These are phyloP conservation scores for Globisporangium paddicum DNA, from an alignment of 352 stramenopile genomes.

Conservation along the genomic window DNA sequence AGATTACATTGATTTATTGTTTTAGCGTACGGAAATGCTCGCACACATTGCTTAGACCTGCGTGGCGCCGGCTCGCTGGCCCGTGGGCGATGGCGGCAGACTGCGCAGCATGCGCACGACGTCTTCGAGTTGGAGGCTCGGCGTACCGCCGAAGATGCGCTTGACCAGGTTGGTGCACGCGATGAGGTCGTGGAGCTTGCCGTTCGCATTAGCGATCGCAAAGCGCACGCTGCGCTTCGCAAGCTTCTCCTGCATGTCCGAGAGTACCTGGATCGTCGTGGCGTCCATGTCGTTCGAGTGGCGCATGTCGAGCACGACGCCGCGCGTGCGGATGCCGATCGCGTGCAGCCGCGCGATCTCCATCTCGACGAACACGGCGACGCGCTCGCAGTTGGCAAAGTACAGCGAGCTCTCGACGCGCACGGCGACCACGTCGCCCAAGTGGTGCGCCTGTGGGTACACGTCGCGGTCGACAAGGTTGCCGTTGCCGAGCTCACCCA, in stretches of 20 bases:
- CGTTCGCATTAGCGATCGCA: slow-evolving; percentile 39
- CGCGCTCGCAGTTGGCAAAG: slow-evolving; percentile 54
- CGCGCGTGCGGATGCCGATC: slow-evolving; percentile 22
- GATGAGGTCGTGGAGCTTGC: slow-evolving; percentile 30
- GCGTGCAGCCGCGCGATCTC: slow-evolving; percentile 27
- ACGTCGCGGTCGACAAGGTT: slow-evolving; percentile 29
- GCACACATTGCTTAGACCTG: not conserved
- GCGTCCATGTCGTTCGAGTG: slow-evolving; percentile 58
- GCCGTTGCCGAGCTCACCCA: slow-evolving; percentile 35
- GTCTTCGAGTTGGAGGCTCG: slow-evolving; percentile 20
- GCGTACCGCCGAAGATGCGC: slow-evolving; percentile 20
- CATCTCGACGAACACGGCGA: slow-evolving; percentile 27
- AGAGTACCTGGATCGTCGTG: slow-evolving; percentile 55
- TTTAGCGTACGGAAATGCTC: too few species aligned
- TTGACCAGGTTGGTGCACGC: slow-evolving; percentile 37
- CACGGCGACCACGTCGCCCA: slow-evolving; percentile 33
- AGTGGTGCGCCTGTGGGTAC: slow-evolving; percentile 17
- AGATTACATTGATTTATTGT: too few species aligned
- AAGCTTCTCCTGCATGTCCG: slow-evolving; percentile 51
- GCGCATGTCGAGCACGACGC: slow-evolving; percentile 40
- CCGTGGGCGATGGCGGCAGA: not conserved
- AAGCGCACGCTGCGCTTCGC: slow-evolving; percentile 32
- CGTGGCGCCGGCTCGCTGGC: not conserved
- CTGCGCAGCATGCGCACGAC: slow-evolving; percentile 21
- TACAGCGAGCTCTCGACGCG: slow-evolving; percentile 52